phyloP scores from a whole-genome alignment of 192 early-diverging fungal species.

The Chytriomyces confervae region DNA sequence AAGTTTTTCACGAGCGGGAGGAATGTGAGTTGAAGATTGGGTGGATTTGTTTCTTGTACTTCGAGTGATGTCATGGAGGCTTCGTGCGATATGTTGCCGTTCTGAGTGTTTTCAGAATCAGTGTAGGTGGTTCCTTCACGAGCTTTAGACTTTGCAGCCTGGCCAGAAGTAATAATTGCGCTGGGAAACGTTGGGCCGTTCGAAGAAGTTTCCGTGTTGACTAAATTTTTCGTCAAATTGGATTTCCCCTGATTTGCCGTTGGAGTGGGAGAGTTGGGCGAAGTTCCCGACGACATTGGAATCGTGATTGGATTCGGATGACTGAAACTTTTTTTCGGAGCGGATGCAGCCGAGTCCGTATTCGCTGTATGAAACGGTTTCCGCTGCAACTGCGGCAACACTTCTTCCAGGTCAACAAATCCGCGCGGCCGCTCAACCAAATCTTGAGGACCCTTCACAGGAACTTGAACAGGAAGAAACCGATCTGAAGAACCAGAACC shows the following conservation, averaged over 20 bases:
- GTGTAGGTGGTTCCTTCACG: neutral
- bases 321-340: neutral
- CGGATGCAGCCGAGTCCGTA: too few species aligned
- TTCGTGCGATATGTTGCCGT: constrained; percentile 5
- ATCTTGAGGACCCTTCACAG: constrained; percentile 28
- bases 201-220: neutral
- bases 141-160: neutral
- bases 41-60: constrained; percentile 26
- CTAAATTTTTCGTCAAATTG: neutral
- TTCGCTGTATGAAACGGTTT: neutral
- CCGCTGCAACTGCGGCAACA: neutral
- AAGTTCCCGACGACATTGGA: neutral
- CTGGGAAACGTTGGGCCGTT: neutral
- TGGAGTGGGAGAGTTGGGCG: neutral
- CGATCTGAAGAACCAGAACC: too few species aligned
- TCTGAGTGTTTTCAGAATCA: constrained; percentile 6
- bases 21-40: constrained; percentile 50
- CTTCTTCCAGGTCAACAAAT: constrained; percentile 48
- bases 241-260: neutral
- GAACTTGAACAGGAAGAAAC: neutral
- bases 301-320: neutral
- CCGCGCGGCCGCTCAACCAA: constrained; percentile 31
- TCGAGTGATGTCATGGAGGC: constrained; percentile 14
- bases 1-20: constrained; percentile 58
- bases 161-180: neutral